These are phyloP conservation scores for Arctium lappa DNA, from an alignment of 129 eudicot genomes.

Conservation along the genomic window DNA sequence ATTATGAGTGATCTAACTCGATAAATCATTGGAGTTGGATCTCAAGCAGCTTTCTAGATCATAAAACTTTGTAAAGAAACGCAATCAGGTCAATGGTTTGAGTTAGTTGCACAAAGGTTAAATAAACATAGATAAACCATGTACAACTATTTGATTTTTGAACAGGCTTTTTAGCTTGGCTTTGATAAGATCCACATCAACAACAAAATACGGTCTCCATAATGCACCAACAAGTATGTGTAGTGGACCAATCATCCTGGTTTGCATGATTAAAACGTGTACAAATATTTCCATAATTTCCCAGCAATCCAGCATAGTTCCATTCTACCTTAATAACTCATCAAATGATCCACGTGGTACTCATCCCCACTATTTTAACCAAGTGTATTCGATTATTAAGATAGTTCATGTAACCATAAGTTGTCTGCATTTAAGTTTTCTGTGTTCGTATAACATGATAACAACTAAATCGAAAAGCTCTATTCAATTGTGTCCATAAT, in stretches of 20 bases:
- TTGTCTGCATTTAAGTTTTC: background rate
- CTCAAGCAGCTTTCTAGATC: background rate
- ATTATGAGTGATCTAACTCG: background rate
- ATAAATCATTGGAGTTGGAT: background rate
- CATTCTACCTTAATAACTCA: background rate
- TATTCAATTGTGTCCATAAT: background rate
- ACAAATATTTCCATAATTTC: background rate
- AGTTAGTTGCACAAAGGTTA: background rate
- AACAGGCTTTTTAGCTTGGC: background rate
- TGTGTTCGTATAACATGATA: background rate
- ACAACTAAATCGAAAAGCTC: background rate
- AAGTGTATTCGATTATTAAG: background rate
- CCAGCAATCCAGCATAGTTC: background rate
- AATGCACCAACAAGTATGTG: background rate
- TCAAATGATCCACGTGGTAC: background rate
- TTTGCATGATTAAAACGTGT: background rate
- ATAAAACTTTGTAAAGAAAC: background rate
- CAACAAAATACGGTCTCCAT: conserved; percentile 12
- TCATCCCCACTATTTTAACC: conserved; percentile 5
- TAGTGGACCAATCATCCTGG: background rate
- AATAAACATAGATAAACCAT: background rate
- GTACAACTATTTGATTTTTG: background rate
- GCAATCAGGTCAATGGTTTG: background rate
- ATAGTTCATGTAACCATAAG: background rate
- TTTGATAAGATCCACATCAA: background rate